Evolutionary conservation across 2,329 filamentous ascomycete genomes (phyloP), one percentile per base, ranked within the genome.

Genomic region (Ilyonectria robusta): DNA sequence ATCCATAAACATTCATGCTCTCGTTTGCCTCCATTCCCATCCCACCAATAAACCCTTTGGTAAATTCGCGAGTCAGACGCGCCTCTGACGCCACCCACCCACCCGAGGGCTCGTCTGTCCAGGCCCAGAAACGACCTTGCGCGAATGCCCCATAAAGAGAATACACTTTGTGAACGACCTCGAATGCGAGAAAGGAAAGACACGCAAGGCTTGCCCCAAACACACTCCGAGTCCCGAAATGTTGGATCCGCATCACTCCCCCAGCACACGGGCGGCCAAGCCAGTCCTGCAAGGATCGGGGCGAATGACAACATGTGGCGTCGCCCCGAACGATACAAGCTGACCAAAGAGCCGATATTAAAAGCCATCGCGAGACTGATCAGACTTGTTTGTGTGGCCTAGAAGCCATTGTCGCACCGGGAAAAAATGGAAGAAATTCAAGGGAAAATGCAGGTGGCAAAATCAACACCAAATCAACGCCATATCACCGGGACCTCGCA

Each of bases 401-500:
- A 42, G 58, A 67, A 73, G 66, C 70, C 63, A 21, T 35, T 48
- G 35, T 37, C 48, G 47, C 46, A 62, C 42, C 37, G 66, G 66
- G 66, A 68, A 67, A 65, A 58, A 67, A 64, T 68, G 61, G 71
- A 72, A 72, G 53, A 69, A 71, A 70, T 71, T 50, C 47, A 76
- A 71, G 59, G 61, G 68, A 72, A 75, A 76, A 76, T 74, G 70
- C 72, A 74, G 76, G 72, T 72, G 70, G 75, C 76, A 79, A 40
- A 76, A 78, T 76, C 76, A 78, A 78, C 77, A 75, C 77, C 72
- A 78, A 73, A 75, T 74, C 76, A 79, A 86, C 83, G 82, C 84
- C 83, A 76, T 77, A 83, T 81, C 80, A 79, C 80, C 76, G 76
- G 78, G 72, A 75, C 73, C 78, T 81, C 80, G 79, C 78, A 80